Conservation (phyloP, 23 red algal genomes). For the Gracilaria domingensis region DNA sequence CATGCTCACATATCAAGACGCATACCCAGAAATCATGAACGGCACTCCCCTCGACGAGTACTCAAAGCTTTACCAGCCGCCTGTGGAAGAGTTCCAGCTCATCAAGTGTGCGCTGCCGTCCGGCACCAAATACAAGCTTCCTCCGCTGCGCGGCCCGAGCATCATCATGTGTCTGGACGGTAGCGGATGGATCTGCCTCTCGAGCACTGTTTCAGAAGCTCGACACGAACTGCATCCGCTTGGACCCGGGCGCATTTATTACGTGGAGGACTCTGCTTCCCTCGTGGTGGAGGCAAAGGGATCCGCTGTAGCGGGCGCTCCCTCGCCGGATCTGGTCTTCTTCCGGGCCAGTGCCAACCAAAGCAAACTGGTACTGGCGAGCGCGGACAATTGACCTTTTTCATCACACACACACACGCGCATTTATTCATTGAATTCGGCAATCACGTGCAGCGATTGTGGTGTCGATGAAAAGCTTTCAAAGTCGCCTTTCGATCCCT, state of each 20-base stretch:
- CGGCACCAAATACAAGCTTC: not conserved
- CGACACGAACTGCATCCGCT: conserved; percentile 21
- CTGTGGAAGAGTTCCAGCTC: conserved; percentile 80
- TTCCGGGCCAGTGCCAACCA: conserved; percentile 54
- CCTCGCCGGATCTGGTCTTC: conserved; percentile 50
- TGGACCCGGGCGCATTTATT: conserved; percentile 62
- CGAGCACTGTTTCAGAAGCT: not conserved
- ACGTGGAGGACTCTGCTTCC: conserved; percentile 28
- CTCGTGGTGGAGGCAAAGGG: conserved; percentile 24
- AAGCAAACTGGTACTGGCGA: not conserved
- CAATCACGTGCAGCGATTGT: conserved; percentile 59
- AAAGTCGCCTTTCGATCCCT: not conserved
- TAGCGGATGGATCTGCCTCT: conserved; percentile 20
- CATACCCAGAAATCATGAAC: conserved; percentile 42
- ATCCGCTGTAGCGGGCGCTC: not conserved
- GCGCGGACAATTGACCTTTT: not conserved
- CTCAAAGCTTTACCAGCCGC: conserved; percentile 64
- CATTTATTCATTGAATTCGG: conserved; percentile 37
- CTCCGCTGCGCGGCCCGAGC: conserved; percentile 14
- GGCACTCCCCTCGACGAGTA: conserved; percentile 36
- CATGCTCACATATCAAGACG: conserved; percentile 92
- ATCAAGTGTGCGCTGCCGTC: conserved; percentile 32
- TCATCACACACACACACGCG: too few species aligned
- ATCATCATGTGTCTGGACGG: conserved; percentile 65
- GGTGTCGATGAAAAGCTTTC: conserved; percentile 32